Base-by-base conservation (phyloP, 306 rosid genomes). In the Lathyrus aphaca region DNA sequence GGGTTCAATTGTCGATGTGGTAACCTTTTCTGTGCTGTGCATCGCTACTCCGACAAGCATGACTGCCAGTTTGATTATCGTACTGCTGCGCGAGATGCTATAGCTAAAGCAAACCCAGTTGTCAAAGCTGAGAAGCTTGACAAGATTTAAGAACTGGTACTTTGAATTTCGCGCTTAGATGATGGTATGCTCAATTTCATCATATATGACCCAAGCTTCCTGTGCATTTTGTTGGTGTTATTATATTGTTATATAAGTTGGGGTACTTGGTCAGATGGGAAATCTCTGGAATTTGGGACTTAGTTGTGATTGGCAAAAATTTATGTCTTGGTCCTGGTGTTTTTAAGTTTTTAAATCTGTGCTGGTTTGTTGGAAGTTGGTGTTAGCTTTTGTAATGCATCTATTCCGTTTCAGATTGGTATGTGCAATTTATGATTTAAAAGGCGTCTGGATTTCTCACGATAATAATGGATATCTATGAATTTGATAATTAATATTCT, bases 61-160 rank as follows among this genome's bases (percentile, higher is more conserved):
- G 66, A 72, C 38, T 92, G 97, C 69, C 83, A 87, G 18, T 87
- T 84, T 51, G 97, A 92, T 74, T 92, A 92, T 66, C 96, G 85
- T 64, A 84, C 89, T 75, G 96, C 90, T 77, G 97, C 86, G 7
- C 86, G 80, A 6, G 85, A 87, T 74, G 96, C 96, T 39, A 86
- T 92, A 61, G 88, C 95, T 15, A 87, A 86, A 81, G 96, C 95
- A 81, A 92, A 92, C 81, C 97, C 97, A 1, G 85, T 89, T 56
- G 87, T 92, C 74, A 89, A 87, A 82, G 96, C 97, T 55, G 90
- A 89, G 83, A 92, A 92, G 85, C 97, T 92, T 66, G 96, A 89
- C 57, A 92, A 89, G 82, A 89, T 92, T 58, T 92, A 73, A 76
- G 85, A 77, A 61, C 57, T 83, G 63, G 9, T 64, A 23, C 18